Conservation (phyloP, 2,329 filamentous ascomycete genomes). For the Ceratocystis diversiconidia region DNA sequence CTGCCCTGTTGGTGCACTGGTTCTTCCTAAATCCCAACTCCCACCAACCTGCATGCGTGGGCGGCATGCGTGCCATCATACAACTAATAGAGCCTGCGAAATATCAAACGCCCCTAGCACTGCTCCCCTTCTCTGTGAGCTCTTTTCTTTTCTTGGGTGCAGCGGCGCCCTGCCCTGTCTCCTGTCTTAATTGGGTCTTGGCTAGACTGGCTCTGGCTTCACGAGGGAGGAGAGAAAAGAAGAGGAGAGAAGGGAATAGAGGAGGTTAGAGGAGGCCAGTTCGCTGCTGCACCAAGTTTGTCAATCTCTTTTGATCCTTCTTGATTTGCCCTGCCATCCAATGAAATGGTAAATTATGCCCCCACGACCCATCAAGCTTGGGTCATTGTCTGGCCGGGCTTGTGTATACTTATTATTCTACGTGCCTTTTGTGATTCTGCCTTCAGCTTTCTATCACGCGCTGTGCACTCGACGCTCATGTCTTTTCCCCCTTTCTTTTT, state of each 20-base stretch:
- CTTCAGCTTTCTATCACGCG: background rate
- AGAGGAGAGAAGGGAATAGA: too few relatives aligned
- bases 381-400: too few relatives aligned
- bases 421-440: background rate
- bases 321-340: background rate
- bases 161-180: too few relatives aligned
- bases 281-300: background rate
- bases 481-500: too few relatives aligned
- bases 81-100: background rate
- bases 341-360: background rate
- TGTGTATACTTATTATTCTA: background rate
- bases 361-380: too few relatives aligned
- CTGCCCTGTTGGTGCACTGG: background rate
- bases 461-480: too few relatives aligned
- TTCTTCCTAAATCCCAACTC: background rate
- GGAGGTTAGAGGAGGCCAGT: background rate
- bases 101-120: background rate
- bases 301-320: background rate
- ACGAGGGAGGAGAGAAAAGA: too few relatives aligned
- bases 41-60: background rate
- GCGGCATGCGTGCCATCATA: background rate
- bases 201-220: too few relatives aligned
- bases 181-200: too few relatives aligned
- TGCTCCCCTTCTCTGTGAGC: background rate
- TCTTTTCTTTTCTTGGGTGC: too few relatives aligned